Base-by-base conservation (phyloP, 176 grass and related monocot species). In the Triticum dicoccoides region DNA sequence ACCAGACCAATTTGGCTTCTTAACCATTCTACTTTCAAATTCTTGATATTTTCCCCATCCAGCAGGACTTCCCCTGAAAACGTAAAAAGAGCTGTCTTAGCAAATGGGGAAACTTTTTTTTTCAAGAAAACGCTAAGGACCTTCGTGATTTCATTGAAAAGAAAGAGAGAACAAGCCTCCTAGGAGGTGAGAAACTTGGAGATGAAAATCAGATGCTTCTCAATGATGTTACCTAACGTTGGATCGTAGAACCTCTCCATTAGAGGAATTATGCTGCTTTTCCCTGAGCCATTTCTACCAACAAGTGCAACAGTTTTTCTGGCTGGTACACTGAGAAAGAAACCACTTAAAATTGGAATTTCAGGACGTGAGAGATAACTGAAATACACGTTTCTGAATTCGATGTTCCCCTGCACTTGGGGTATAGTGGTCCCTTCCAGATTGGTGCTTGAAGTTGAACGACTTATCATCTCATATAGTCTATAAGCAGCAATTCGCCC, bases 201-300 rank as follows among this genome's bases (percentile, higher is more conserved):
- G 24, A 10, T 25, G 66, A 73, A 73, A 74, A 71, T 20, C 62
- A 38, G n/a, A 76, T 66, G 56, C 8, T 82, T 80, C 24, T 67
- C 9, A 73, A 56, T 66, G 78, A 82, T 83, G 5, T 82, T 91
- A 99, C 97, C 97, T 94, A 99, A 91, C 27, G 97, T 99, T 66
- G 97, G 97, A 87, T 99, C 97, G 66, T 99, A 99, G 86, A 99
- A 99, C 81, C 97, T 93, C 85, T 99, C 97, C 97, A 99, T 99
- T 68, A 99, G 89, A 87, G 97, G 97, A 88, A 99, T 99, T 88
- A 99, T 99, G 86, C 97, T 99, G 77, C 97, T 99, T 88, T 99
- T 99, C 80, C 97, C 97, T 20, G 97, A 99, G 35, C 97, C 97
- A 27, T 99, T 99, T 88, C 97, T 94, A 89, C 97, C 97, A 89